Conservation (phyloP, 495 filamentous ascomycete species). For the Penicillium herquei region DNA sequence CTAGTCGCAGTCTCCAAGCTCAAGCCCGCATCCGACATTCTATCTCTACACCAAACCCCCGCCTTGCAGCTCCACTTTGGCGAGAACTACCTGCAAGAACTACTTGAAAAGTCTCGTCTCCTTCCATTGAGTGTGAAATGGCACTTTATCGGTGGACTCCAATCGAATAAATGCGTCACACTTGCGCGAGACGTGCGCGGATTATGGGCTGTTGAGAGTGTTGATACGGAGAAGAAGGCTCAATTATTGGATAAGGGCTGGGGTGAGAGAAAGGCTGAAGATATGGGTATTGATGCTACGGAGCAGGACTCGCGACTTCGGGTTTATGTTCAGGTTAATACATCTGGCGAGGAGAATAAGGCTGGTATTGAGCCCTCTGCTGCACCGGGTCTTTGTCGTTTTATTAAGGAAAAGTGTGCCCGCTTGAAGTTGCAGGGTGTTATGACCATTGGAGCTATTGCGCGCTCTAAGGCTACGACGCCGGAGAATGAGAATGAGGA, state of each 20-base stretch:
- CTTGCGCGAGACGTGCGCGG: slow-evolving; percentile 81
- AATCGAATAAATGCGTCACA: slow-evolving; percentile 86
- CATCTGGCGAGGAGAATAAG: slow-evolving; percentile 83
- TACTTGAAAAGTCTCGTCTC: slow-evolving; percentile 76
- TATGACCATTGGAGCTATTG: slow-evolving; percentile 98
- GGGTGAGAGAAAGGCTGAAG: slow-evolving; percentile 43
- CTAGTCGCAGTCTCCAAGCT: slow-evolving; percentile 93
- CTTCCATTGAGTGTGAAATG: slow-evolving; percentile 80
- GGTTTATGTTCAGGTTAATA: slow-evolving; percentile 92
- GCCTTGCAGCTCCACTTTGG: slow-evolving; percentile 77
- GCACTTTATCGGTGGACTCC: slow-evolving; percentile 95
- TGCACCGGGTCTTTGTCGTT: slow-evolving; percentile 59
- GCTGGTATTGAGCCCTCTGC: slow-evolving; percentile 67
- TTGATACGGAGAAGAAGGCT: slow-evolving; percentile 86
- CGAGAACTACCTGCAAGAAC: slow-evolving; percentile 96
- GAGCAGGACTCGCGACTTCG: slow-evolving; percentile 45
- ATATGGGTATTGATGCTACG: slow-evolving; percentile 9
- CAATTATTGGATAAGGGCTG: slow-evolving; percentile 75
- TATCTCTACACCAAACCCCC: slow-evolving; percentile 68
- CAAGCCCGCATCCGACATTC: slow-evolving; percentile 85
- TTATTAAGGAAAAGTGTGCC: slow-evolving; percentile 67
- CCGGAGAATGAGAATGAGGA: slow-evolving; percentile 86
- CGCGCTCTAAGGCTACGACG: slow-evolving; percentile 66
- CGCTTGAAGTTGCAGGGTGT: slow-evolving; percentile 73
- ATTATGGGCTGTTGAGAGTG: slow-evolving; percentile 88